Evolutionary conservation across 495 filamentous ascomycete genomes (phyloP).

Genomic region (Peziza echinospora): DNA sequence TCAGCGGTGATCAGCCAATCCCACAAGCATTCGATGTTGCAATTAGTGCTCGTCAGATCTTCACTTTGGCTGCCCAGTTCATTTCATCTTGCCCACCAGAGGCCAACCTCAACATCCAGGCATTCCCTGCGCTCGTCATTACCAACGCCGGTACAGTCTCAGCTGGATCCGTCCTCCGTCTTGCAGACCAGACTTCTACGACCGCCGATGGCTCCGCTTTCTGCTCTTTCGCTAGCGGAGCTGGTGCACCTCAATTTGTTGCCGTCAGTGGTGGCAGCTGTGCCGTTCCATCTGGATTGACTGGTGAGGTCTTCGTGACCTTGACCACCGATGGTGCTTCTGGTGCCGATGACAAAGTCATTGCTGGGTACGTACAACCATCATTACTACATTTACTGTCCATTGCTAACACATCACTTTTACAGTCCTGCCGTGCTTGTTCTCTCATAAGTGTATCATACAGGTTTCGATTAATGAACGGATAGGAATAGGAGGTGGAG

Average conservation of each 20-base stretch:
- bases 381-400: no score
- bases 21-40: slow-evolving; percentile 40
- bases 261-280: slow-evolving; percentile 27
- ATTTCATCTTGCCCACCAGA: slow-evolving; percentile 36
- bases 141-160: slow-evolving; percentile 24
- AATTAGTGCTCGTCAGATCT: slow-evolving; percentile 34
- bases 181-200: slow-evolving; percentile 22
- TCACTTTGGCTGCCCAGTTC: slow-evolving; percentile 42
- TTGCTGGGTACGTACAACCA: slow-evolving; percentile 26
- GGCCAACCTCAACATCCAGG: slow-evolving; percentile 31
- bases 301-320: slow-evolving; percentile 34
- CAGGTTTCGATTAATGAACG: no score
- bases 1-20: slow-evolving; percentile 26
- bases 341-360: slow-evolving; percentile 28
- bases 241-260: slow-evolving; percentile 32
- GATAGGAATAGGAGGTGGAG: no score
- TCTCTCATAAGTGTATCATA: neutral
- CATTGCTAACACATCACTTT: no score
- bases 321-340: slow-evolving; percentile 26
- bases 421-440: neutral
- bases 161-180: slow-evolving; percentile 25
- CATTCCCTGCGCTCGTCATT: slow-evolving; percentile 36
- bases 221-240: slow-evolving; percentile 37
- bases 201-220: slow-evolving; percentile 25
- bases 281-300: slow-evolving; percentile 27